Evolutionary conservation across 139 green algal genomes (phyloP).

Genomic region (Auxenochlorella pyrenoidosa): DNA sequence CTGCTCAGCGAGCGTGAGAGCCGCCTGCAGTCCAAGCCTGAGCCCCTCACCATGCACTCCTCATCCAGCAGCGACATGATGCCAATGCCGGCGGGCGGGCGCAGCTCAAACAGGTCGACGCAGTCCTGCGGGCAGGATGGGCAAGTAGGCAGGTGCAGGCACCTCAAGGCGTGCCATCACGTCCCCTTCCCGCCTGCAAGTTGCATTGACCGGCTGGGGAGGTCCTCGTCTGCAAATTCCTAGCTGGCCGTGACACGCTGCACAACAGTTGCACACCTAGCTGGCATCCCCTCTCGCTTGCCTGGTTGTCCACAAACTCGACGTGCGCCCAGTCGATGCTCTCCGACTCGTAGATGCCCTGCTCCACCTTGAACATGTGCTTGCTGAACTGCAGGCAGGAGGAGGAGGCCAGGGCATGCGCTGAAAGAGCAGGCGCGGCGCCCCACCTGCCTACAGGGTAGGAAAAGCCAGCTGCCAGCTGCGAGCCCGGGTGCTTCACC

Average conservation of each 20-base stretch:
- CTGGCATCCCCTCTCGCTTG: not conserved
- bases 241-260: too few species aligned
- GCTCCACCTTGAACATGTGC: conserved; percentile 89
- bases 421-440: too few species aligned
- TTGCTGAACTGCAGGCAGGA: conserved; percentile 72
- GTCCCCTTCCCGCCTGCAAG: too few species aligned
- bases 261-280: not conserved
- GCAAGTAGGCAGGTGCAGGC: not conserved
- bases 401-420: not conserved
- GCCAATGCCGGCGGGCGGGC: conserved; percentile 71
- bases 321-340: conserved; percentile 95
- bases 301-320: conserved; percentile 93
- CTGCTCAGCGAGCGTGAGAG: too few species aligned
- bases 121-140: conserved; percentile 68
- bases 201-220: too few species aligned
- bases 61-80: conserved; percentile 93
- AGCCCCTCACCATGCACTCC: conserved; percentile 70
- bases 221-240: too few species aligned
- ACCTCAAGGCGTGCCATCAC: too few species aligned
- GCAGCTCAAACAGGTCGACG: conserved; percentile 88
- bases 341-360: conserved; percentile 92
- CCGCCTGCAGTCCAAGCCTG: too few species aligned
- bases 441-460: too few species aligned
- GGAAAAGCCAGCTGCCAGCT: not conserved
- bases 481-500: too few species aligned